Evolutionary conservation across 2,329 filamentous ascomycete genomes (phyloP), one percentile per base, ranked within the genome.

Genomic region (Colletotrichum sp.): DNA sequence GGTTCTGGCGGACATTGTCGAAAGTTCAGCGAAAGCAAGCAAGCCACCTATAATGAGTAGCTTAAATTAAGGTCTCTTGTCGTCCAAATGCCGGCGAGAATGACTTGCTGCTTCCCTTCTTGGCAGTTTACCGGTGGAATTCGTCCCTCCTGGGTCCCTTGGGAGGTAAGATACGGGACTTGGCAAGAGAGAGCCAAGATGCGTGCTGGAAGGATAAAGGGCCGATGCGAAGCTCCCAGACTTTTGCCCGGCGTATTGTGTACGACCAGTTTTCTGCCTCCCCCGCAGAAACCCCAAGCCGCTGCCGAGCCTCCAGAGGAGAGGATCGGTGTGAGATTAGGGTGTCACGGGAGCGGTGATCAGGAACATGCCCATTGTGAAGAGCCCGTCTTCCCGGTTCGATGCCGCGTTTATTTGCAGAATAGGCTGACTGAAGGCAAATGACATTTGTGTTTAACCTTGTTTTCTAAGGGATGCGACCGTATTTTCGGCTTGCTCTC

Each of bases 321-420:
- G 15, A 64, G 34, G 31, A 63, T 63, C 63, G 63, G 72, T 64
- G 70, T 65, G 58, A 64, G 59, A 72, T 33, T 69, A 31, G 29
- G 61, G 63, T 55, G 63, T 61, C 55, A 71, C 54, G 51, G 15
- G 68, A 59, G 61, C 47, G 59, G 21, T 47, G 51, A 16, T 31
- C 43, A 21, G 43, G 43, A 51, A 51, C 43, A 51, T 13, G n/a
- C 1, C 6, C 3, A 24, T 0, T 51, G 2, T 3, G 43, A 51
- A 51, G 11, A 51, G 43, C n/a, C 31, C 43, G 21, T 51, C n/a
- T 51, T 8, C 3, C 43, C n/a, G 43, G 43, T 3, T 51, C 11
- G n/a, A 24, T 51, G 43, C 43, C 43, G n/a, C 16, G 47, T 27
- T n/a, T 21, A 15, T 58, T 47, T 27, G 27, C 12, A 5, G 12